Conservation (phyloP, 768 basidiomycete genomes). For the Hydnum rufescens region DNA sequence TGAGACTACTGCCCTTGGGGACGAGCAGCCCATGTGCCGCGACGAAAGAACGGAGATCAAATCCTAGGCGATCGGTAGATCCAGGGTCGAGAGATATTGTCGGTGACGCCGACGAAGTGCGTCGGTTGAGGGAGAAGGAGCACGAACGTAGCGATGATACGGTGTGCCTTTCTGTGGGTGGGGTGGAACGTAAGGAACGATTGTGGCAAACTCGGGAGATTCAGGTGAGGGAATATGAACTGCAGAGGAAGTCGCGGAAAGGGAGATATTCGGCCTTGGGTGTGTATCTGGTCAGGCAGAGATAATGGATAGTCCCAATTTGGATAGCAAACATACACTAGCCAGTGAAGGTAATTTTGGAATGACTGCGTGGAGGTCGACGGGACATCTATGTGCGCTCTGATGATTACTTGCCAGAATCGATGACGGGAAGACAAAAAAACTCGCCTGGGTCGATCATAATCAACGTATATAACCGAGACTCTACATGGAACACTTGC, state of each 20-base stretch:
- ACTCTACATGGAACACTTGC: conserved; percentile 66
- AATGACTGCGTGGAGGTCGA: conserved; percentile 42
- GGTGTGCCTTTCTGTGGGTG: conserved; percentile 79
- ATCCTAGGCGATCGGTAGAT: conserved; percentile 26
- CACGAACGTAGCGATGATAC: conserved; percentile 75
- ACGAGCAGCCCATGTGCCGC: conserved; percentile 26
- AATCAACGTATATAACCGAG: conserved; percentile 67
- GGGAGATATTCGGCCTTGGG: conserved; percentile 57
- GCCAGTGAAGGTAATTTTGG: conserved; percentile 65
- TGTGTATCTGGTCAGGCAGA: not conserved
- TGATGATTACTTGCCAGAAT: not conserved
- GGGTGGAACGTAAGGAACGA: conserved; percentile 55
- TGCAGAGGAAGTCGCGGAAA: conserved; percentile 23
- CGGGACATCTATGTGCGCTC: conserved; percentile 56
- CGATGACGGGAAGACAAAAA: conserved; percentile 1
- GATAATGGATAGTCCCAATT: not conserved
- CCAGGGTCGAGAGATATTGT: not conserved
- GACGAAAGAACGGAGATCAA: conserved; percentile 47
- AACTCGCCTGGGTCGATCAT: conserved; percentile 66
- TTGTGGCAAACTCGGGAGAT: not conserved
- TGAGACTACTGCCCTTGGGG: conserved; percentile 12
- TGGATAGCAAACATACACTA: conserved; percentile 35
- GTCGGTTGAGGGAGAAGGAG: conserved; percentile 55
- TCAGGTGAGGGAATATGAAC: conserved; percentile 3
- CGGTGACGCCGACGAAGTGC: conserved; percentile 11